Evolutionary conservation across 1,284 basidiomycete species (phyloP), one percentile per base, ranked within the genome.

Genomic region (Caloboletus inedulis): DNA sequence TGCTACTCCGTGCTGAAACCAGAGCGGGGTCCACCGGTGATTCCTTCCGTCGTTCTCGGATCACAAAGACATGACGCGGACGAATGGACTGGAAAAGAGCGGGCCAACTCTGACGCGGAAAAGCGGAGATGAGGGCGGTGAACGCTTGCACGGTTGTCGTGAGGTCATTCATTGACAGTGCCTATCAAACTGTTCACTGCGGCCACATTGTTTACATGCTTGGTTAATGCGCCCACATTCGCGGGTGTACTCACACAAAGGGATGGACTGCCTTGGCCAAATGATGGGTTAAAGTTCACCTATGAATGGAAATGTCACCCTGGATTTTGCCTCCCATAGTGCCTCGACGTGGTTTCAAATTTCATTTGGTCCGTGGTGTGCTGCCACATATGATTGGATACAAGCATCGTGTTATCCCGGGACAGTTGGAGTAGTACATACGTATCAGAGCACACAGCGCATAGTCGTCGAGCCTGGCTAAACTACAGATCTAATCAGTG

Each of bases 51-150:
- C 13, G 21, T 14, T 4, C 7, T 13, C 36, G 36, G 36, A 37
- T 21, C 36, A 21, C 13, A 13, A 37, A 10, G 35, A 36, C 35
- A 4, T n/a, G 35, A 36, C n/a, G n/a, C n/a, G n/a, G n/a, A n/a
- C n/a, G n/a, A n/a, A n/a, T n/a, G n/a, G n/a, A 21, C 36, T 21
- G 12, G 18, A 18, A 19, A 19, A 37, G 36, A 37, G 19, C 18
- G 23, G 23, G 13, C 42, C 42, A 43, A 16, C 19, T n/a, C 23
- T 46, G 39, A 12, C 7, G 14, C 29, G 34, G 12, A 31, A 33
- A 18, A 47, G 31, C 50, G 52, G 49, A 52, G 29, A 50, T 52
- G 34, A 52, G 52, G 29, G 10, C 34, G 29, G 50, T 16, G 29
- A 42, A 27, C 8, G 14, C 10, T 23, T 10, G 27, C 27, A n/a